Percentiles rank a stretch among this genome's conserved stretches.
Evolutionary conservation across 2,329 filamentous ascomycete species (phyloP).

Genomic region (Talaromyces albobiverticillius): DNA sequence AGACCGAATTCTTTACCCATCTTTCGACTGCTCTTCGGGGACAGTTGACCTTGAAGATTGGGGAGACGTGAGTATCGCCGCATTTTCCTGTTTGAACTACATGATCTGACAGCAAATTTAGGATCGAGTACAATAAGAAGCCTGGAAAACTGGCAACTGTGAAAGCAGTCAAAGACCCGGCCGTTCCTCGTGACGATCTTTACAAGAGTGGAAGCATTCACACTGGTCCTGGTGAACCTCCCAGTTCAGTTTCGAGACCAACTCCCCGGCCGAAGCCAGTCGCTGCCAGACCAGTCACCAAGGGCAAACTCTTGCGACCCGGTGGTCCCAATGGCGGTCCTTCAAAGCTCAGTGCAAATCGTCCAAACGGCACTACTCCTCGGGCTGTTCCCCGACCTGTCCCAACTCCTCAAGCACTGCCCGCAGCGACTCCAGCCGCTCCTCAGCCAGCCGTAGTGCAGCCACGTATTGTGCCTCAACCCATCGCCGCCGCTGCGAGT

Average conservation of each 20-base stretch:
- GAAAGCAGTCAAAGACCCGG: constrained; percentile 86
- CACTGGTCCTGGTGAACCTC: constrained; percentile 76
- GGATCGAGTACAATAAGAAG: constrained; percentile 96
- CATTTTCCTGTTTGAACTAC: constrained; percentile 14
- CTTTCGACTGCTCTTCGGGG: constrained; percentile 77
- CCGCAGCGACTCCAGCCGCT: not conserved
- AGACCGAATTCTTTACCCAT: constrained; percentile 96
- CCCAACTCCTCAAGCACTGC: constrained; percentile 34
- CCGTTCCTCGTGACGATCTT: constrained; percentile 67
- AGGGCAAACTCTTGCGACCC: constrained; percentile 86
- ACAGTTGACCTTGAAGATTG: constrained; percentile 77
- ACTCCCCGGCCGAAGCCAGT: constrained; percentile 86
- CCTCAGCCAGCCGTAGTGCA: constrained; percentile 27
- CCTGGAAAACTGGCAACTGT: constrained; percentile 86
- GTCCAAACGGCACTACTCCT: constrained; percentile 31
- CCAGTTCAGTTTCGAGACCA: constrained; percentile 76
- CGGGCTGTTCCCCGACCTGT: constrained; percentile 32
- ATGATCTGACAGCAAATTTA: constrained; percentile 20
- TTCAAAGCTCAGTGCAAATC: constrained; percentile 63
- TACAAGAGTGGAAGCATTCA: constrained; percentile 96
- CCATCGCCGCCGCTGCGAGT: constrained; percentile 36
- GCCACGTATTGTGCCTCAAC: constrained; percentile 28
- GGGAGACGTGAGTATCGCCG: constrained; percentile 54
- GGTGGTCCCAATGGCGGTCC: constrained; percentile 81
- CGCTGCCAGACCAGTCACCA: constrained; percentile 84